Evolutionary conservation across 176 grass and related monocot genomes (phyloP), one percentile per base, ranked within the genome.

Genomic region (Rhynchospora pubera): DNA sequence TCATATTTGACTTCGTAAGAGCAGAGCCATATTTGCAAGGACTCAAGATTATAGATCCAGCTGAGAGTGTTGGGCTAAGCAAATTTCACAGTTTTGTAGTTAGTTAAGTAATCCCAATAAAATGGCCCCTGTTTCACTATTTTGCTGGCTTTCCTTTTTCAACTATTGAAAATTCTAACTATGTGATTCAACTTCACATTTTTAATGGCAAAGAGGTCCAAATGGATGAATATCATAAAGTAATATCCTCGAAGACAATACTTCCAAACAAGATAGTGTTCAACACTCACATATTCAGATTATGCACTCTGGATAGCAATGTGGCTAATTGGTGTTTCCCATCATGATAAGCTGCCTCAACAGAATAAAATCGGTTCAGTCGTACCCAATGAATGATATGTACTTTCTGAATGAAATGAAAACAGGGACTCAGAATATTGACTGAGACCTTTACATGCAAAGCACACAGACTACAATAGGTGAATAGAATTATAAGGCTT

Each of bases 361-460:
- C 13, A 26, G 90, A 94, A 34, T 79, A n/a, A 3, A 92, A 83
- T 10, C 71, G 89, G 7, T 97, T 87, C 3, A 92, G 2, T 70
- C 82, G 85, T 60, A 94, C 92, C 95, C 95, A 94, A 82, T 94
- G 95, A 84, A 97, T 89, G 62, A 90, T 85, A 88, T 91, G 88
- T 82, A 87, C 80, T 93, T 94, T 97, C 92, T 97, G 65, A n/a
- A 32, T 18, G 47, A 51, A 79, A 79, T 15, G 76, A 76, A 80
- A 62, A 26, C 79, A 6, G 71, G n/a, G 30, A 76, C 3, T 64
- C 0, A 80, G 5, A 47, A 45, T 46, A 53, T 26, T 22, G 52
- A 34, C 53, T 26, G 7, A 46, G 18, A 63, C 22, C 3, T 71
- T 47, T 45, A 71, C 43, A 71, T 47, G 67, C 63, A n/a, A n/a